Percentiles rank a stretch among this genome's conserved stretches.
Conservation (phyloP, 371 early-diverging fungal genomes). For the Mortierella sp. region DNA sequence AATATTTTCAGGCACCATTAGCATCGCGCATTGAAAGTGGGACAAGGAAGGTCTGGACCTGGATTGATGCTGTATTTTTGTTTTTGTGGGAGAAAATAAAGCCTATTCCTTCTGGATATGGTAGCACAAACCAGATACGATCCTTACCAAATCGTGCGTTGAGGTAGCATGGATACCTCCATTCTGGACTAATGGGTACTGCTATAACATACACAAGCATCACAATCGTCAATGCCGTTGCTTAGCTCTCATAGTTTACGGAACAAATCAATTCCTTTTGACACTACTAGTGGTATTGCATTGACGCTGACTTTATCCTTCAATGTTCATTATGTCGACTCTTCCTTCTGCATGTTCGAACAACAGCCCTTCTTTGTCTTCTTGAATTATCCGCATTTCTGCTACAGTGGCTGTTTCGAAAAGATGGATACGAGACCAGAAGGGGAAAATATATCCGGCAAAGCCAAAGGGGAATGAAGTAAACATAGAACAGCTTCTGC, state of each 20-base stretch:
- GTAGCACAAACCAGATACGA: no score
- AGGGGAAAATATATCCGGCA: background rate
- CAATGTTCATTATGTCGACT: background rate
- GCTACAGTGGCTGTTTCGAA: background rate
- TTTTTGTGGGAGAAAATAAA: no score
- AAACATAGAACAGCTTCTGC: background rate
- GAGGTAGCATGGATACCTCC: no score
- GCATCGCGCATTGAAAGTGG: no score
- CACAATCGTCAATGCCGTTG: background rate
- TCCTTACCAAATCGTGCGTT: no score
- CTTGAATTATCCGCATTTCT: background rate
- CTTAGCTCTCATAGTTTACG: background rate
- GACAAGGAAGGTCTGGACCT: no score
- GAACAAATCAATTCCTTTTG: slow-evolving; percentile 3
- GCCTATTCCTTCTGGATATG: no score
- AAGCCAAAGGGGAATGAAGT: no score
- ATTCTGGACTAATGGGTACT: no score
- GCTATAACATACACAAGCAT: background rate
- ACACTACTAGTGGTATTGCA: background rate
- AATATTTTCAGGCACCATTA: no score
- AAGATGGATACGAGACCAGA: background rate
- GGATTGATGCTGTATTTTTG: no score
- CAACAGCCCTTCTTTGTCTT: background rate
- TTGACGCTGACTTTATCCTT: background rate
- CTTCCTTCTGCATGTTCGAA: background rate